A percentile compares a stretch with the other conserved stretches of the same genome.
These are phyloP conservation scores for Crassisporium funariophilum DNA, from an alignment of 768 basidiomycete species.

Conservation along the genomic window DNA sequence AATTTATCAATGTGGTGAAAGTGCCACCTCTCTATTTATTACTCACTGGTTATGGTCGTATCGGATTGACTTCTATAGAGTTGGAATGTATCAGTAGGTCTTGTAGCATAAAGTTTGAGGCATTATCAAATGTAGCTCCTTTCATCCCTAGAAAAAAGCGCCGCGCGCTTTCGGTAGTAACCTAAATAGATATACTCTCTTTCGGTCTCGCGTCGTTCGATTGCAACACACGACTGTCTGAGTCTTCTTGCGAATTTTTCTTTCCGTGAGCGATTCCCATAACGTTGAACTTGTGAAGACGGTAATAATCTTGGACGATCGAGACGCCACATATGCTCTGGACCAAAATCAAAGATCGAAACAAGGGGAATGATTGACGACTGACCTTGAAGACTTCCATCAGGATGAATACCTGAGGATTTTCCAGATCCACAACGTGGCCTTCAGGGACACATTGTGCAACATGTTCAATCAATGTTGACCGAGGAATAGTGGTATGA, in stretches of 20 bases:
- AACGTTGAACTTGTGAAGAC: constrained; percentile 76
- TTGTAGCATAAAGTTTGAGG: too few relatives aligned
- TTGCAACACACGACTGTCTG: too few relatives aligned
- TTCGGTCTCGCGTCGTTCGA: too few relatives aligned
- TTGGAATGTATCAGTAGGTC: too few relatives aligned
- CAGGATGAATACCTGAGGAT: constrained; percentile 73
- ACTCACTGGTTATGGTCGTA: too few relatives aligned
- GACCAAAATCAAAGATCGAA: constrained; percentile 1
- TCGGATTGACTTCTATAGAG: too few relatives aligned
- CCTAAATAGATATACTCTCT: too few relatives aligned
- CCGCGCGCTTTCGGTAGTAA: too few relatives aligned
- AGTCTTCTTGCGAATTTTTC: constrained; percentile 27
- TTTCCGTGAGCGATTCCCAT: constrained; percentile 65
- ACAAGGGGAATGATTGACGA: not conserved
- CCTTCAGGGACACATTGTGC: constrained; percentile 70
- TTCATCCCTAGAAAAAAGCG: too few relatives aligned
- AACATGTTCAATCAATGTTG: constrained; percentile 63
- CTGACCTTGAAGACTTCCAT: constrained; percentile 83
- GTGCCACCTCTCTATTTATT: too few relatives aligned
- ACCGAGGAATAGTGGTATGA: constrained; percentile 67
- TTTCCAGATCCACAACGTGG: constrained; percentile 66
- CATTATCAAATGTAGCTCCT: too few relatives aligned
- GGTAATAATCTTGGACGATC: constrained; percentile 72
- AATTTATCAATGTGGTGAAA: too few relatives aligned
- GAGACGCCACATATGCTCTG: constrained; percentile 79